Evolutionary conservation across 495 filamentous ascomycete genomes (phyloP).

Genomic region (Acidomyces sp.): DNA sequence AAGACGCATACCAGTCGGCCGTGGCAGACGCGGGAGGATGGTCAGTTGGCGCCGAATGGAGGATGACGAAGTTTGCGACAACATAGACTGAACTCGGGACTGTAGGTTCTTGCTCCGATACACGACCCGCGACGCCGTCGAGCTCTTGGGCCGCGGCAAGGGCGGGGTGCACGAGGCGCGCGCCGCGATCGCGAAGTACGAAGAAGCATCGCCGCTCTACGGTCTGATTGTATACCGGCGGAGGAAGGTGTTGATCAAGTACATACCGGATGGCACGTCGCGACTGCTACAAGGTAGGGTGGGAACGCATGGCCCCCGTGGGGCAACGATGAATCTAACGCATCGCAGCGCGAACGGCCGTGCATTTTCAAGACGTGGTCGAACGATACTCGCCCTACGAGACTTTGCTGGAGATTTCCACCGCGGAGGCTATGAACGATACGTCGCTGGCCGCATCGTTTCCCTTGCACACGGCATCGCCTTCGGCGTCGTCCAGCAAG

Average conservation of each 20-base stretch:
- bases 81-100: slow-evolving; percentile 3
- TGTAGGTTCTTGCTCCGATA: slow-evolving; percentile 90
- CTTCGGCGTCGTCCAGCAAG: slow-evolving; percentile 72
- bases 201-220: slow-evolving; percentile 75
- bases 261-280: slow-evolving; percentile 79
- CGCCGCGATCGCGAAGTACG: slow-evolving; percentile 59
- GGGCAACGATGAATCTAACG: slow-evolving; percentile 2
- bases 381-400: slow-evolving; percentile 85
- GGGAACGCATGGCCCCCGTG: not conserved
- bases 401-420: slow-evolving; percentile 58
- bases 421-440: slow-evolving; percentile 70
- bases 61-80: not conserved
- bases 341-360: slow-evolving; percentile 69
- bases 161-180: slow-evolving; percentile 79
- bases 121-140: slow-evolving; percentile 73
- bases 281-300: slow-evolving; percentile 73
- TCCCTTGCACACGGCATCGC: slow-evolving; percentile 76
- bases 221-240: slow-evolving; percentile 84
- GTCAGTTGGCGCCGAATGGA: slow-evolving; percentile 42
- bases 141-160: slow-evolving; percentile 61
- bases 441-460: slow-evolving; percentile 77
- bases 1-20: slow-evolving; percentile 72
- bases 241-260: slow-evolving; percentile 83
- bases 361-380: slow-evolving; percentile 77
- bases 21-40: slow-evolving; percentile 83